Evolutionary conservation across 1,139 yeast species (phyloP), one percentile per base, ranked within the genome.

Genomic region (Yamadazyma songkhlaensis): DNA sequence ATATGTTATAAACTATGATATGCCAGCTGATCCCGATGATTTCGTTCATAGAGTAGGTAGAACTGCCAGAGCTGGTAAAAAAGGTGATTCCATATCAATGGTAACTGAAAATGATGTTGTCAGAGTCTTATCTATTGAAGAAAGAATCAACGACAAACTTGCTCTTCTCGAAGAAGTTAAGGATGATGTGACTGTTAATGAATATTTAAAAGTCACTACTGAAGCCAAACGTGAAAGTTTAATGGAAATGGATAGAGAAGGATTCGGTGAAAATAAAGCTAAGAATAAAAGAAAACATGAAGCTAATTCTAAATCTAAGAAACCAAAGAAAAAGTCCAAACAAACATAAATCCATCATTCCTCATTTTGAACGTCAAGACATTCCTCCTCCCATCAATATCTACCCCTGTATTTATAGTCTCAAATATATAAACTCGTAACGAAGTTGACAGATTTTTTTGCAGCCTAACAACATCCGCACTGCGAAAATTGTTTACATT

Each of bases 11-110:
- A 92, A 94, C 57, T 92, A 77, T 54, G 98, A 94, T 56, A 77
- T 92, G 26, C 98, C 98, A 4, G 89, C 95, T 4, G 97, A 92
- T 58, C 90, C 98, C 0, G 97, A 92, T 58, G 97, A 90, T 58
- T 94, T 85, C 54, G 87, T 92, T 41, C 99, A 92, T 64, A 74
- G 99, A 59, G 96, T 90, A n/a, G 99, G 99, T 74, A 88, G 99
- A 79, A 92, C 98, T 13, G 99, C 98, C n/a, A 85, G 99, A 74
- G 98, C 98, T 3, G 97, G 97, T 5, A 74, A 95, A 52, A 67
- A 69, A 38, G 77, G 77, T 48, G 68, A 65, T 38, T 63, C 76
- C 4, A 59, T 71, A 3, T 79, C 94, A 10, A 73, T 92, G 42
- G 84, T 92, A 5, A 79, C 95, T 1, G 96, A 90, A 51, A 79